These are phyloP conservation scores for Eucalyptus marginata DNA, from an alignment of 345 rosid species.

Conservation along the genomic window DNA sequence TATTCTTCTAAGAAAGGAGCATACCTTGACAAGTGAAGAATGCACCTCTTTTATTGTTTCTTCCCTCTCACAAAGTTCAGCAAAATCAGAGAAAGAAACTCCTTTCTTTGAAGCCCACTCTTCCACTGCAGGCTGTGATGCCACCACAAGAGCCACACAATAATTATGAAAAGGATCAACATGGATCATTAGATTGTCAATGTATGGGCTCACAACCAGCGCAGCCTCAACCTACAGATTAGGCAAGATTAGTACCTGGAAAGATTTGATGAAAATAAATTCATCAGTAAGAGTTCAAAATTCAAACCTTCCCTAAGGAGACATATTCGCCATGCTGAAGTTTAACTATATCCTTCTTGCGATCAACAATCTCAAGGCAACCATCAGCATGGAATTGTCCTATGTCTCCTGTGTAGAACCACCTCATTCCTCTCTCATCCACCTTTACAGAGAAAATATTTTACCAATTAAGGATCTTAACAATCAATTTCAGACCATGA, in stretches of 20 bases:
- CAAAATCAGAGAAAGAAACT: constrained; percentile 30
- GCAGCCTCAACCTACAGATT: constrained; percentile 76
- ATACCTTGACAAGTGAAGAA: constrained; percentile 74
- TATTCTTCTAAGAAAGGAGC: not conserved
- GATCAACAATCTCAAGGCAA: constrained; percentile 95
- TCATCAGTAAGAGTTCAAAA: not conserved
- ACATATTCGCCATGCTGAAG: constrained; percentile 99
- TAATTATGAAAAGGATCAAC: constrained; percentile 87
- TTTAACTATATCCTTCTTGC: constrained; percentile 94
- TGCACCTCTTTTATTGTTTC: constrained; percentile 62
- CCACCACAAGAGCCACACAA: constrained; percentile 90
- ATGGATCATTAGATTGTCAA: constrained; percentile 85
- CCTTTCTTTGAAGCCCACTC: constrained; percentile 78
- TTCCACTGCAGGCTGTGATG: constrained; percentile 51
- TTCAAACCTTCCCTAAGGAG: constrained; percentile 86
- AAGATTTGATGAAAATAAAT: not conserved
- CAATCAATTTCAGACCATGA: not conserved
- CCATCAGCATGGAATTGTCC: constrained; percentile 92
- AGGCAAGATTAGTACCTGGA: not conserved
- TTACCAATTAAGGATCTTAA: not conserved
- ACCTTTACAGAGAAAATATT: constrained; percentile 30
- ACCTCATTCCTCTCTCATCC: constrained; percentile 87
- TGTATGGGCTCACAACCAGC: constrained; percentile 56
- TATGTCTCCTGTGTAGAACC: constrained; percentile 98
- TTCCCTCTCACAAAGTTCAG: constrained; percentile 50